These are phyloP conservation scores for Pythium diclinum DNA, from an alignment of 352 stramenopile genomes.

Conservation along the genomic window DNA sequence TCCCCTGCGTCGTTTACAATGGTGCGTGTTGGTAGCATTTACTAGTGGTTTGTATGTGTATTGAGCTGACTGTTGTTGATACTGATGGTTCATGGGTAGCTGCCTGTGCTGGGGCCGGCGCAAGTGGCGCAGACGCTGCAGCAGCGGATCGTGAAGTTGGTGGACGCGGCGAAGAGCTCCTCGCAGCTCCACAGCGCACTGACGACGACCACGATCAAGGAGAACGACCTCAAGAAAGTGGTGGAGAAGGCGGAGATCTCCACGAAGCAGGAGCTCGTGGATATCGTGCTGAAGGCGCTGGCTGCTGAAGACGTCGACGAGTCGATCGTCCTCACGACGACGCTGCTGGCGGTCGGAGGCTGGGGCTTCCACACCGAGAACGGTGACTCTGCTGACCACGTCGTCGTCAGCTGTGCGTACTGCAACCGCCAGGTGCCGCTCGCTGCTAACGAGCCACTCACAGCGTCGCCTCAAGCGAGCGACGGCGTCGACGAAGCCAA, in stretches of 20 bases:
- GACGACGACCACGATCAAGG: neutral
- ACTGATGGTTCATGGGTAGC: slow-evolving; percentile 25
- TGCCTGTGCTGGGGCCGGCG: slow-evolving; percentile 32
- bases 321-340: slow-evolving; percentile 20
- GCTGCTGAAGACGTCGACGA: neutral
- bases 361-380: slow-evolving; percentile 35
- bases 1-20: slow-evolving; percentile 52
- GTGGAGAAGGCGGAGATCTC: neutral
- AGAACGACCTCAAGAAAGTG: slow-evolving; percentile 6
- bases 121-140: slow-evolving; percentile 33
- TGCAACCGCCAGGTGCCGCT: slow-evolving; percentile 39
- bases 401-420: slow-evolving; percentile 32
- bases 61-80: slow-evolving; percentile 2
- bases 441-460: neutral
- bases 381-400: neutral
- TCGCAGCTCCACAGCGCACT: slow-evolving; percentile 7
- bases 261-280: neutral
- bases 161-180: slow-evolving; percentile 18
- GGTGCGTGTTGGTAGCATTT: slow-evolving; percentile 25
- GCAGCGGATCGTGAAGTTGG: slow-evolving; percentile 25
- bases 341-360: slow-evolving; percentile 36
- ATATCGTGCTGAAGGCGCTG: neutral
- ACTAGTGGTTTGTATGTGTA: neutral
- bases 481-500: slow-evolving; percentile 12
- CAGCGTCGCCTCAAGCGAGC: neutral